These are phyloP conservation scores for Elongisporangium prolatum DNA, from an alignment of 352 stramenopile genomes.

Conservation along the genomic window DNA sequence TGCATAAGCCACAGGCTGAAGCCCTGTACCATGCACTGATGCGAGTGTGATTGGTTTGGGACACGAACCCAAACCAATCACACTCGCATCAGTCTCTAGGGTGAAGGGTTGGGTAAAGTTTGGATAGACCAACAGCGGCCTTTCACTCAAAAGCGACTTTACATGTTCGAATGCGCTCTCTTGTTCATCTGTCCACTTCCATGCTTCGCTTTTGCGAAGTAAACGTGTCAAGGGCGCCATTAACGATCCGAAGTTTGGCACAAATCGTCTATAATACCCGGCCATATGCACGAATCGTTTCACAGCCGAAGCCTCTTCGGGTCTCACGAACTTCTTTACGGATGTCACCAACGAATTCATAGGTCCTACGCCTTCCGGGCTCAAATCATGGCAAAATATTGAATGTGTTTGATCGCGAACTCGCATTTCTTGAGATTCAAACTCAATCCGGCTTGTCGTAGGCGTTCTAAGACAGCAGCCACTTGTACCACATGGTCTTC, in stretches of 20 bases:
- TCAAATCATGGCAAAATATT: constrained; percentile 13
- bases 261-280: constrained; percentile 22
- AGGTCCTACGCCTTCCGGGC: constrained; percentile 5
- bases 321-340: constrained; percentile 2
- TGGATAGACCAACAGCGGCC: constrained; percentile 12
- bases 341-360: constrained; percentile 7
- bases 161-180: constrained; percentile 12
- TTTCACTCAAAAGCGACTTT: constrained; percentile 3
- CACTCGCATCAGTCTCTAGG: constrained; percentile 16
- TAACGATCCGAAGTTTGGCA: constrained; percentile 9
- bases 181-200: constrained; percentile 14
- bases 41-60: too few species aligned
- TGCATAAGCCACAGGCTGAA: constrained; percentile 11
- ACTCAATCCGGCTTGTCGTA: constrained; percentile 9
- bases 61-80: constrained; percentile 11
- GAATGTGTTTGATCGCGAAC: constrained; percentile 8
- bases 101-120: constrained; percentile 21
- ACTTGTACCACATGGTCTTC: constrained; percentile 12
- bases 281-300: constrained; percentile 17
- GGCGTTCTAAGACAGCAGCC: constrained; percentile 11
- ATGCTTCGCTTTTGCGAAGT: constrained; percentile 7
- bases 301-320: constrained; percentile 4
- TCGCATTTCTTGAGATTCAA: constrained; percentile 18
- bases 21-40: too few species aligned
- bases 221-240: constrained; percentile 15